A percentile compares a stretch with the other conserved stretches of the same genome.
Conservation (phyloP, 2,329 filamentous ascomycete genomes). For the Byssochlamys sp. region DNA sequence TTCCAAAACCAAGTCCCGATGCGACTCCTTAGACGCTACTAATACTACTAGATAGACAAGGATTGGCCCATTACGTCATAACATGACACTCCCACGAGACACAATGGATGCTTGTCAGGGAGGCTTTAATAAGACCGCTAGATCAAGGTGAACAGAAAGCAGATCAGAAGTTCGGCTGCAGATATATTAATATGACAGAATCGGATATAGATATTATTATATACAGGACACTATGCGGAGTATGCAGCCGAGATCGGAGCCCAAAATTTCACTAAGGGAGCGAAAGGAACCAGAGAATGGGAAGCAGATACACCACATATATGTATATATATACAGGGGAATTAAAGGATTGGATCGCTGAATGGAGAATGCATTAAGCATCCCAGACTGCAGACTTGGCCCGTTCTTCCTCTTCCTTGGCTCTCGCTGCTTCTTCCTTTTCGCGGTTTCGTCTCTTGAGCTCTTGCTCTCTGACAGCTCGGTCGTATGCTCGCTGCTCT, state of each 20-base stretch:
- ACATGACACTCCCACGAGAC: neutral
- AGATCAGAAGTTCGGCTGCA: neutral
- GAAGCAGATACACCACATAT: neutral
- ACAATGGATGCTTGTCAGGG: neutral
- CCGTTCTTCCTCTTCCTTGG: slow-evolving; percentile 57
- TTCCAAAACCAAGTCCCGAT: neutral
- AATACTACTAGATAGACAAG: neutral
- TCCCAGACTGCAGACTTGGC: slow-evolving; percentile 85
- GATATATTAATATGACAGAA: neutral
- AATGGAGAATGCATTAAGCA: slow-evolving; percentile 32
- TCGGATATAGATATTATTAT: neutral
- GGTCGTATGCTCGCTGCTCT: slow-evolving; percentile 80
- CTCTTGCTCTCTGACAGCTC: slow-evolving; percentile 73
- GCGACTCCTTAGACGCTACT: neutral
- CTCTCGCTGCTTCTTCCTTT: slow-evolving; percentile 53
- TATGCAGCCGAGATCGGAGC: neutral
- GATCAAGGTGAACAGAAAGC: neutral
- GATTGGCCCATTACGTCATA: neutral
- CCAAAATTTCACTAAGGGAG: neutral
- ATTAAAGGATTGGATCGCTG: neutral
- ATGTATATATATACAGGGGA: neutral
- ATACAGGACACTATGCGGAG: neutral
- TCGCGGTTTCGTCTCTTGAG: slow-evolving; percentile 65
- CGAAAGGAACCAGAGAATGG: neutral
- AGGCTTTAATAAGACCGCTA: neutral